Conservation (phyloP, 345 rosid species). For the Citrus mangshanensis region DNA sequence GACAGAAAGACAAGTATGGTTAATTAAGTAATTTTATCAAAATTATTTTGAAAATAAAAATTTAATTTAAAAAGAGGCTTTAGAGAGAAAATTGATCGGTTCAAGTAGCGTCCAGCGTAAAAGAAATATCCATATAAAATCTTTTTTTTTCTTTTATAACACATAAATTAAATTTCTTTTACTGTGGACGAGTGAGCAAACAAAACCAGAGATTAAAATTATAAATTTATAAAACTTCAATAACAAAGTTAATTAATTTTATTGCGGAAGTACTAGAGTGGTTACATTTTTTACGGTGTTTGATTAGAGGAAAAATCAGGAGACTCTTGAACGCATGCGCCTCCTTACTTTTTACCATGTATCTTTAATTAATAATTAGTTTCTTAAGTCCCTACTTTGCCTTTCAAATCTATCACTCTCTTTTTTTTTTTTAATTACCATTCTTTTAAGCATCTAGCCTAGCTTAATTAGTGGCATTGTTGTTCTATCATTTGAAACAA, state of each 20-base stretch:
- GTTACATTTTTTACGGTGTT: neutral
- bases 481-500: conserved; percentile 9
- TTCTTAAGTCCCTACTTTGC: neutral
- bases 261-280: neutral
- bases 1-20: too few species aligned
- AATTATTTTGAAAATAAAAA: too few species aligned
- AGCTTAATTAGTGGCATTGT: conserved; percentile 21
- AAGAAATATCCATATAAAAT: neutral
- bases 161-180: neutral
- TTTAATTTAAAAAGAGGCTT: too few species aligned
- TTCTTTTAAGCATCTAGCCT: neutral
- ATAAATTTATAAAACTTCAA: neutral
- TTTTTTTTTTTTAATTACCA: neutral
- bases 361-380: neutral
- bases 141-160: neutral
- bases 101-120: too few species aligned
- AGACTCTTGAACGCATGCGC: conserved; percentile 1
- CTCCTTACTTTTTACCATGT: neutral
- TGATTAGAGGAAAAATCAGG: neutral
- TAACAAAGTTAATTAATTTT: neutral
- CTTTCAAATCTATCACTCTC: neutral
- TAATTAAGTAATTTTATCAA: too few species aligned
- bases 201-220: neutral
- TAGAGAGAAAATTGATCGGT: too few species aligned
- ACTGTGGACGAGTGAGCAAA: neutral